These are phyloP conservation scores for Lactarius sp. DNA, from an alignment of 768 basidiomycete genomes.

Conservation along the genomic window DNA sequence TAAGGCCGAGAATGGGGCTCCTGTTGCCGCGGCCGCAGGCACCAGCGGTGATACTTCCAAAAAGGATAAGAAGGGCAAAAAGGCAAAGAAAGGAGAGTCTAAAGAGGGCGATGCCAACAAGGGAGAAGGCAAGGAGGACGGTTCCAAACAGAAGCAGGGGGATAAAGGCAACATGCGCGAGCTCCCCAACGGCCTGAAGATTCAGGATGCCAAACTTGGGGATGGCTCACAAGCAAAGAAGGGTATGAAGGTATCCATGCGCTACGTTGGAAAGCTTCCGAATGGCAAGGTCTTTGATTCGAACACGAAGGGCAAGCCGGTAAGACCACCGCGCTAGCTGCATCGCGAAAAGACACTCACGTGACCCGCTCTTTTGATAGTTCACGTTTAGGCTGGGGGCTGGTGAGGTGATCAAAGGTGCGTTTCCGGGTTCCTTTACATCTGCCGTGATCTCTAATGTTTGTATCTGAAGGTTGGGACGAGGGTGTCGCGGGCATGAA, in stretches of 20 bases:
- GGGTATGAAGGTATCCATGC: constrained; percentile 77
- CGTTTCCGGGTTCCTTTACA: constrained; percentile 17
- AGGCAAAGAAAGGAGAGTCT: constrained; percentile 33
- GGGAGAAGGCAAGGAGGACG: constrained; percentile 21
- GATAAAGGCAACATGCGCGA: constrained; percentile 37
- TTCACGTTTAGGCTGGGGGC: constrained; percentile 77
- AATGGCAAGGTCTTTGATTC: constrained; percentile 75
- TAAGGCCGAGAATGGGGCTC: constrained; percentile 53
- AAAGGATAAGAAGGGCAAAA: constrained; percentile 37
- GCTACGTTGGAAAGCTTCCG: constrained; percentile 88
- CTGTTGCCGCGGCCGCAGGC: constrained; percentile 32
- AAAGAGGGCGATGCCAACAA: constrained; percentile 17
- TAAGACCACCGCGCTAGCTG: constrained; percentile 36
- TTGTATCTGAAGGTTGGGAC: constrained; percentile 66
- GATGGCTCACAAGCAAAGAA: constrained; percentile 83
- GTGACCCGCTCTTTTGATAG: constrained; percentile 34
- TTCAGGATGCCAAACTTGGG: constrained; percentile 73
- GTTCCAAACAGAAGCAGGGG: constrained; percentile 32
- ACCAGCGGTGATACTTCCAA: constrained; percentile 28
- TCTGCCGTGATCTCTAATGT: constrained; percentile 7
- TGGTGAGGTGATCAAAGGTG: constrained; percentile 91
- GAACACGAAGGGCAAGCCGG: constrained; percentile 82
- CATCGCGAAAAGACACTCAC: neutral
- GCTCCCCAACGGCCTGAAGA: constrained; percentile 67
- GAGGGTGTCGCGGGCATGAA: constrained; percentile 91